A percentile compares a stretch with the other conserved stretches of the same genome.
Conservation (phyloP, 768 basidiomycete genomes). For the Leccinum boreale region DNA sequence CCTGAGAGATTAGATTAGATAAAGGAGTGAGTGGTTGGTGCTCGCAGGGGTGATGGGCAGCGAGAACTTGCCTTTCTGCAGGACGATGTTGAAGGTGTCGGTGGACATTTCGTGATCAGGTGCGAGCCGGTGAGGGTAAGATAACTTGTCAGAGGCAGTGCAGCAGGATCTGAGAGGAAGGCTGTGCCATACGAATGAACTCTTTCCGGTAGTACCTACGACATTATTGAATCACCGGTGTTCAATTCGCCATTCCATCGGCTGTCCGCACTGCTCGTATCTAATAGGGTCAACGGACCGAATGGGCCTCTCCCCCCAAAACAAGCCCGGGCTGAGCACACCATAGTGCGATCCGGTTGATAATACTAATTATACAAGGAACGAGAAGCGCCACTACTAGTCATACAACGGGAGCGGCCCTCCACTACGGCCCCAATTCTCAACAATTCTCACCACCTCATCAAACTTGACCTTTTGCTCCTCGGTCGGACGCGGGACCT, state of each 20-base stretch:
- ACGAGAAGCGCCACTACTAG: not conserved
- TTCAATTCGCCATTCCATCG: not conserved
- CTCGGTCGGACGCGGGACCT: conserved; percentile 50
- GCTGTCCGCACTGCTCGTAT: not conserved
- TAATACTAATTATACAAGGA: not conserved
- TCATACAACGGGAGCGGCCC: not conserved
- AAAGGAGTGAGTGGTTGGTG: not conserved
- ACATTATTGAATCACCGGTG: not conserved
- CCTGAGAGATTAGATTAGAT: conserved; percentile 32
- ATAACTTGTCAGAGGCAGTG: not conserved
- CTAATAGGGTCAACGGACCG: not conserved
- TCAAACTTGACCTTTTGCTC: conserved; percentile 64
- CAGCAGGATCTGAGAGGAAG: not conserved
- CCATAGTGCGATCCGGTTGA: not conserved
- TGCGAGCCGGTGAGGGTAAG: not conserved
- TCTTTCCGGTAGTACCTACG: too few species aligned
- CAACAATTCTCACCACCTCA: conserved; percentile 64
- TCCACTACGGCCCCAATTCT: conserved; percentile 36
- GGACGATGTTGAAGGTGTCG: conserved; percentile 13
- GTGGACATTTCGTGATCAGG: conserved; percentile 15
- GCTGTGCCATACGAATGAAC: too few species aligned
- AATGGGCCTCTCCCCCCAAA: not conserved
- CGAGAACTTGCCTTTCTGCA: conserved; percentile 52
- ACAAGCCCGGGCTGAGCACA: not conserved
- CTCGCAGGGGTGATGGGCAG: not conserved